Percentiles rank a stretch among this genome's conserved stretches.
Conservation (phyloP, 371 early-diverging fungal genomes). For the Mucor circinelloides region DNA sequence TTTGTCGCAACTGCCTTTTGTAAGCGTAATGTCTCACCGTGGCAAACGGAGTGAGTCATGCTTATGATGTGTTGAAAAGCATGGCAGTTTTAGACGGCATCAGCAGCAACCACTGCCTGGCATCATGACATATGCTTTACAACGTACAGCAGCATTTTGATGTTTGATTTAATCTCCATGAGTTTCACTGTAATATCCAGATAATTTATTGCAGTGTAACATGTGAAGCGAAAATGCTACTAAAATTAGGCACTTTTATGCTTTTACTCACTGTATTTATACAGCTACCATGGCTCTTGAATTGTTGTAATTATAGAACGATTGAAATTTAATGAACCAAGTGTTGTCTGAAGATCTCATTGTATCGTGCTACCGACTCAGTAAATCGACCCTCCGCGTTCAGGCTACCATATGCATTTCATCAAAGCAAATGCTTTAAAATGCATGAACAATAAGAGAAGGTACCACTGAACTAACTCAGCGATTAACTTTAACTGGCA, state of each 20-base stretch:
- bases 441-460: constrained; percentile 1
- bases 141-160: not conserved
- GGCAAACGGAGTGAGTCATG: not conserved
- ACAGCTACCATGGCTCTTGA: not conserved
- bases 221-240: not conserved
- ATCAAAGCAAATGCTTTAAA: not conserved
- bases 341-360: not conserved
- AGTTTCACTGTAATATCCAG: not conserved
- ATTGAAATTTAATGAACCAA: not conserved
- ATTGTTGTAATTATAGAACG: not conserved
- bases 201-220: not conserved
- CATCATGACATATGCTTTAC: not conserved
- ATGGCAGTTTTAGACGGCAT: not conserved
- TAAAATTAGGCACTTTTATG: not conserved
- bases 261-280: not conserved
- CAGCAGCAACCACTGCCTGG: not conserved
- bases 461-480: not conserved
- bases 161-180: not conserved
- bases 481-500: not conserved
- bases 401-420: not conserved
- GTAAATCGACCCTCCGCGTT: not conserved
- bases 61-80: not conserved
- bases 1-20: not conserved
- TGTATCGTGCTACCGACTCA: not conserved
- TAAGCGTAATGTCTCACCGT: not conserved